A percentile compares a stretch with the other conserved stretches of the same genome.
These are phyloP conservation scores for Parmelia sp. DNA, from an alignment of 495 filamentous ascomycete species.

Conservation along the genomic window DNA sequence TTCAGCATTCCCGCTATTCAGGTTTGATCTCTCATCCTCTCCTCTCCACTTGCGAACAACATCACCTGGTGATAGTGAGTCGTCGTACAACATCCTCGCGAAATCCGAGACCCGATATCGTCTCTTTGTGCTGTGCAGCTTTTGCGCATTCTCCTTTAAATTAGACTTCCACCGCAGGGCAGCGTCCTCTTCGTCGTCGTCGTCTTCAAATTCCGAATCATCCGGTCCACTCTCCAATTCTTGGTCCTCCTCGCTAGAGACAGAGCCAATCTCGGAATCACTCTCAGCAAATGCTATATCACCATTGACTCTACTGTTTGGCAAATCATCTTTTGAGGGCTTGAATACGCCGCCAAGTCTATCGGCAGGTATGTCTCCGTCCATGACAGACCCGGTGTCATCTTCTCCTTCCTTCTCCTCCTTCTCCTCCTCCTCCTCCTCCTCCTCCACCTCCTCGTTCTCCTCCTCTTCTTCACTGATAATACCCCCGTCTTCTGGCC, in stretches of 20 bases:
- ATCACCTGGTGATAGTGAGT: constrained; percentile 64
- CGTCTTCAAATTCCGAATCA: constrained; percentile 40
- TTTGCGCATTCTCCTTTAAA: constrained; percentile 66
- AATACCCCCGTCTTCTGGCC: constrained; percentile 57
- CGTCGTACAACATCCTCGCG: constrained; percentile 82
- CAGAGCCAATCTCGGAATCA: constrained; percentile 89
- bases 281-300: constrained; percentile 87
- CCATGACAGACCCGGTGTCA: constrained; percentile 38
- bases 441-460: constrained; percentile 39
- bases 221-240: constrained; percentile 55
- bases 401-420: constrained; percentile 45
- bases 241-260: constrained; percentile 63
- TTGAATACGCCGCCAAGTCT: constrained; percentile 53
- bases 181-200: constrained; percentile 53
- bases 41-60: constrained; percentile 76
- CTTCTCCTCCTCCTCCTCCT: constrained; percentile 54
- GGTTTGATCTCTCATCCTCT: constrained; percentile 39
- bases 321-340: constrained; percentile 34
- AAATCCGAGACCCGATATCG: constrained; percentile 73
- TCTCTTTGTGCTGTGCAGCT: constrained; percentile 59
- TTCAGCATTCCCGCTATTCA: constrained; percentile 39
- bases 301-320: constrained; percentile 45
- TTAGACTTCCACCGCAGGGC: constrained; percentile 78
- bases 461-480: constrained; percentile 56
- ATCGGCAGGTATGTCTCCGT: constrained; percentile 42